Percentiles rank a stretch among this genome's conserved stretches.
These are phyloP conservation scores for Xylaria sp. DNA, from an alignment of 2,329 filamentous ascomycete genomes.

Conservation along the genomic window DNA sequence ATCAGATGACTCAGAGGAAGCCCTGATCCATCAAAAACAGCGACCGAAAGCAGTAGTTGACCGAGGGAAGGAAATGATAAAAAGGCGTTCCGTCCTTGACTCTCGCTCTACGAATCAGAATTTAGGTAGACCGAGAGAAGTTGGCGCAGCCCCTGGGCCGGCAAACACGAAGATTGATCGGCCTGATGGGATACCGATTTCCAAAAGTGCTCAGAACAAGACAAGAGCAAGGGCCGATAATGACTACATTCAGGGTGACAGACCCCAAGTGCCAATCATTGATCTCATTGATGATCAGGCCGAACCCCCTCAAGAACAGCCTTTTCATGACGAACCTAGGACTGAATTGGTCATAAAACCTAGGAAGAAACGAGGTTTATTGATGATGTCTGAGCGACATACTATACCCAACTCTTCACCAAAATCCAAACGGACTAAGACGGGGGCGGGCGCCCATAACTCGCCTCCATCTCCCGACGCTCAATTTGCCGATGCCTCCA, in stretches of 20 bases:
- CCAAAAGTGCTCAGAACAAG: constrained; percentile 16
- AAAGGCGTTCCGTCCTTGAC: constrained; percentile 2
- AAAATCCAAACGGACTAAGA: constrained; percentile 19
- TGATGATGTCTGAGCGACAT: constrained; percentile 57
- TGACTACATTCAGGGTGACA: not conserved
- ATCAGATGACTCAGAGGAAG: constrained; percentile 6
- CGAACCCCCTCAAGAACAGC: constrained; percentile 3
- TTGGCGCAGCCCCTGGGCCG: not conserved
- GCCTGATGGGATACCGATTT: not conserved
- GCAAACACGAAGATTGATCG: not conserved
- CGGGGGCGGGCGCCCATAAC: not conserved
- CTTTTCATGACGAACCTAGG: constrained; percentile 48
- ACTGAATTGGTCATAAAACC: constrained; percentile 61
- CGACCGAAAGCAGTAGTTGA: too few relatives aligned
- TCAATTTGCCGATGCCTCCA: not conserved
- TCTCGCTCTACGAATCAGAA: constrained; percentile 15
- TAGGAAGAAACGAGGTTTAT: constrained; percentile 59
- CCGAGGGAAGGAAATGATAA: not conserved
- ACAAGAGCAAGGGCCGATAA: not conserved
- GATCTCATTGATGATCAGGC: constrained; percentile 24
- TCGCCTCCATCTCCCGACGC: not conserved
- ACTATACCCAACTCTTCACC: constrained; percentile 16
- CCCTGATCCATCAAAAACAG: not conserved
- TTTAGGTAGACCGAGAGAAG: not conserved
- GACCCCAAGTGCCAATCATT: not conserved